Evolutionary conservation across 805 yeast species (phyloP), one percentile per base, ranked within the genome.

Genomic region (Clavispora phyllophila): DNA sequence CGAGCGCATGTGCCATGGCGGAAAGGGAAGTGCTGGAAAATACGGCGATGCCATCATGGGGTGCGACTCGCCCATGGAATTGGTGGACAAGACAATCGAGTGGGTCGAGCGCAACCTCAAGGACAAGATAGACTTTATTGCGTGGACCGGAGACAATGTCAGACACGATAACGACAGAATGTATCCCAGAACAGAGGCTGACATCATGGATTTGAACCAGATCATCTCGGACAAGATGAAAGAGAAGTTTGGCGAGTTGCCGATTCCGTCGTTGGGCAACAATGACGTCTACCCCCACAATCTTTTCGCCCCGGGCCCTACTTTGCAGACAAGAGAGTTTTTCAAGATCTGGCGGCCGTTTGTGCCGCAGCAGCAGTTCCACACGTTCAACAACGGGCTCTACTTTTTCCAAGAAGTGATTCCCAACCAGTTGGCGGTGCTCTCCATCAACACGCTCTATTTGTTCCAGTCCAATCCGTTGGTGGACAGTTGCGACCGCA

Each of bases 281-380:
- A 87, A 87, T 57, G 96, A 88, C 59, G 95, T 87, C 3, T 87
- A 79, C 59, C 96, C 96, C 0, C 96, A 87, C 64, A 87, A 87
- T 57, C 66, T 87, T 58, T 84, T 86, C 61, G 78, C 91, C 0
- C 79, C 88, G 0, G 96, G 96, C 0, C 96, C 96, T 13, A 85
- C 95, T n/a, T 63, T 84, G 46, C 95, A 87, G 60, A 87, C 95
- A 0, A 68, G 93, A 55, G 90, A 85, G 60, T 63, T 86, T 61
- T 82, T 70, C 63, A 75, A 73, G 46, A 80, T 87, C 39, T 87
- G 96, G 95, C 67, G 78, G 38, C 65, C 72, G 45, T 84, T 80
- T 52, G 71, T 88, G 12, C 95, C 96, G 8, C 79, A 82, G 49
- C 82, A 81, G 41, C 96, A 87, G 60, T 70, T 81, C 57, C 87